Percentiles rank a stretch among this genome's conserved stretches.
These are phyloP conservation scores for Microcyclospora pomicola DNA, from an alignment of 2,329 filamentous ascomycete genomes.

Conservation along the genomic window DNA sequence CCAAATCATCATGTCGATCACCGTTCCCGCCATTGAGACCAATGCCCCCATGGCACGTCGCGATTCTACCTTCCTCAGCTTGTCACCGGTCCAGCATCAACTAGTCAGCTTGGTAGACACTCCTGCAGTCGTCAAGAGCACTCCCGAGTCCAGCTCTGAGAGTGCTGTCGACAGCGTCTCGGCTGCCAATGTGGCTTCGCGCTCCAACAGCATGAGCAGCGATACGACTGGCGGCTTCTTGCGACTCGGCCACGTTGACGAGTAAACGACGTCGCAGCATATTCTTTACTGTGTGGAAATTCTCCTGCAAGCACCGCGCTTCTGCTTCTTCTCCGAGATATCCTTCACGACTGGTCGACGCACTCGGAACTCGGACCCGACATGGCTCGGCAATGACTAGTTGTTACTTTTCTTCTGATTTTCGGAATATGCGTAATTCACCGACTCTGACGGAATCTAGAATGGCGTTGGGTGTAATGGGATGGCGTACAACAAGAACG, in stretches of 20 bases:
- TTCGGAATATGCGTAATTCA: too few species aligned
- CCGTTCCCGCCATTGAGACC: neutral
- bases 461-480: too few species aligned
- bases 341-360: too few species aligned
- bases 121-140: slow-evolving; percentile 1
- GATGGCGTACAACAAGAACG: too few species aligned
- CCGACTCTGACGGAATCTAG: too few species aligned
- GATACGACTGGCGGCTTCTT: slow-evolving; percentile 35
- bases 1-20: neutral
- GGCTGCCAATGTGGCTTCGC: slow-evolving; percentile 23
- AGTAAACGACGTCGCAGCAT: too few species aligned
- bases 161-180: neutral
- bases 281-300: too few species aligned
- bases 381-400: too few species aligned
- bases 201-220: slow-evolving; percentile 43
- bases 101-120: neutral
- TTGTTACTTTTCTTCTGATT: too few species aligned
- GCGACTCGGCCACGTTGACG: slow-evolving; percentile 32
- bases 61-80: slow-evolving; percentile 7
- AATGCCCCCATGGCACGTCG: neutral
- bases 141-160: neutral
- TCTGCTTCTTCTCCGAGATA: too few species aligned
- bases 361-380: too few species aligned
- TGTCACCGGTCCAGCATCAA: slow-evolving; percentile 4
- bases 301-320: too few species aligned